phyloP scores from a whole-genome alignment of 441 rosid species.

The Geranium incanum region DNA sequence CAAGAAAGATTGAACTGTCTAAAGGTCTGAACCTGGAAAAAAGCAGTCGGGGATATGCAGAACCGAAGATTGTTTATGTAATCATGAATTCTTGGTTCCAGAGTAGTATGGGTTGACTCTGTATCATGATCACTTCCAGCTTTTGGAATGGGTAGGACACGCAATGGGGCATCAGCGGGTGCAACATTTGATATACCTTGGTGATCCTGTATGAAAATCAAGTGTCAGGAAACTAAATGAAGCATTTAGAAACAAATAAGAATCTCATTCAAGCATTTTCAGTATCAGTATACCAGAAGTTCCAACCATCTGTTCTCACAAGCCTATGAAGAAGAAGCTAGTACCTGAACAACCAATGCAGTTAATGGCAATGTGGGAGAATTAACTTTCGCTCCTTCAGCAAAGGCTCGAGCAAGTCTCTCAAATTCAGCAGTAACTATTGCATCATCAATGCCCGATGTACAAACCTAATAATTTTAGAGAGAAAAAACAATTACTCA shows the following conservation, averaged over 20 bases:
- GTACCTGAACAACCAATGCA: constrained; percentile 83
- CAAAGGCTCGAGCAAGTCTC: constrained; percentile 62
- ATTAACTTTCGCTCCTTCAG: constrained; percentile 53
- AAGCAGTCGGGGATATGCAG: constrained; percentile 89
- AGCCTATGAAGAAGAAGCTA: constrained; percentile 8
- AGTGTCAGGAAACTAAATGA: constrained; percentile 10
- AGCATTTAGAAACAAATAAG: constrained; percentile 2
- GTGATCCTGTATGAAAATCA: constrained; percentile 54
- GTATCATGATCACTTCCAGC: constrained; percentile 30
- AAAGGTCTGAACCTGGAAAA: constrained; percentile 58
- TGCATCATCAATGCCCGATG: constrained; percentile 42
- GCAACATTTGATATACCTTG: constrained; percentile 90
- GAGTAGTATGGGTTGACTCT: constrained; percentile 26
- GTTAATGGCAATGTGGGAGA: constrained; percentile 68
- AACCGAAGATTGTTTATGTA: constrained; percentile 63
- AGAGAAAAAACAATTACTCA: constrained; percentile 12
- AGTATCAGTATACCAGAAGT: neutral
- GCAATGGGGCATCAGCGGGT: constrained; percentile 73
- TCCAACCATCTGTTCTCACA: neutral
- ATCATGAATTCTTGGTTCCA: constrained; percentile 80
- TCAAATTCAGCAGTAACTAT: constrained; percentile 48
- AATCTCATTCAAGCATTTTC: neutral
- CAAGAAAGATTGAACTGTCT: constrained; percentile 8
- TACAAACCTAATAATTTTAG: constrained; percentile 44
- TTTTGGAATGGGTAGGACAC: constrained; percentile 37